A percentile compares a stretch with the other conserved stretches of the same genome.
Conservation (phyloP, 2,329 filamentous ascomycete genomes). For the Blumeria graminis region DNA sequence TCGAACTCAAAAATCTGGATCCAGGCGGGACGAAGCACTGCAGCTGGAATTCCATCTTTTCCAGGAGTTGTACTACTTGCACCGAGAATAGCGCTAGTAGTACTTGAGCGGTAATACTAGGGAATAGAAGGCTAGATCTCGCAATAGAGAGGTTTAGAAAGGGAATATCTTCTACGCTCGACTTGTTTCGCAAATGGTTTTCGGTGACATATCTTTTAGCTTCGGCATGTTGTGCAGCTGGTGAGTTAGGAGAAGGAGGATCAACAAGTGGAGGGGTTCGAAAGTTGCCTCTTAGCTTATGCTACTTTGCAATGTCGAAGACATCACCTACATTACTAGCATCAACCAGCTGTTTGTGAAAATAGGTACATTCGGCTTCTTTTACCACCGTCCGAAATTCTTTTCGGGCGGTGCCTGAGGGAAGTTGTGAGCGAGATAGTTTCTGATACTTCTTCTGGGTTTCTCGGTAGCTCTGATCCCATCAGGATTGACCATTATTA, state of each 20-base stretch:
- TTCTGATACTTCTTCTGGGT: neutral
- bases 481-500: neutral
- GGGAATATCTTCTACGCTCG: neutral
- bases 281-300: no score
- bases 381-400: no score
- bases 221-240: neutral
- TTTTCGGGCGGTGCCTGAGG: no score
- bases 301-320: no score
- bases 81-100: neutral
- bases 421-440: neutral
- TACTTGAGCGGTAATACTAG: neutral
- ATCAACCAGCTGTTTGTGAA: no score
- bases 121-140: neutral
- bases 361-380: no score
- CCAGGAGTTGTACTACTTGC: neutral
- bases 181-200: neutral
- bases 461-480: neutral
- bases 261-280: neutral
- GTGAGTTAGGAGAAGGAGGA: neutral
- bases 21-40: no score
- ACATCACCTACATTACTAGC: no score
- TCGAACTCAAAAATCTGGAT: no score
- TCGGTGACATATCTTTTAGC: neutral
- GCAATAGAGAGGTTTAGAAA: neutral
- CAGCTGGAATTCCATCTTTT: neutral